Evolutionary conservation across 2,329 filamentous ascomycete species (phyloP), one percentile per base, ranked within the genome.

Genomic region (Cylindrodendrum hubeiense): DNA sequence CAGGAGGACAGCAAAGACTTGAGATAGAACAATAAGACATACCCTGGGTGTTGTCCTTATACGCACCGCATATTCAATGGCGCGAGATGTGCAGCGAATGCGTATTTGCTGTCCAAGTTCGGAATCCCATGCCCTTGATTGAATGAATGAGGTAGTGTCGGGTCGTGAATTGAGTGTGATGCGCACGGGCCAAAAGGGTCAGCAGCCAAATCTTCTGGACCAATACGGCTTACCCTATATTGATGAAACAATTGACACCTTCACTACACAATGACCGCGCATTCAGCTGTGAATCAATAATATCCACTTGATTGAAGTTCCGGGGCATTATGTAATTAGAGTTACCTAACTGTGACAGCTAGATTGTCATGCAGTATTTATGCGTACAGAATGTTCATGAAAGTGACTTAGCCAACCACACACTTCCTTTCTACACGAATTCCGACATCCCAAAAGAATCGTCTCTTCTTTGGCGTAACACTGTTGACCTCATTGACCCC

Each of bases 401-500:
- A 44, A 21, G 19, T 22, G 5, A 13, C 12, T n/a, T n/a, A n/a
- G n/a, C n/a, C n/a, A n/a, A n/a, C n/a, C n/a, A n/a, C n/a, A n/a
- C n/a, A n/a, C 28, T 12, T 12, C 7, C 28, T 12, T 3, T 30
- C 28, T 8, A 30, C 12, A n/a, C 28, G 6, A 30, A 30, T 15
- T 15, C 9, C 6, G 12, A 24, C 22, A 46, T 26, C 21, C 63
- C 19, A 70, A 3, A 72, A 67, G 37, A 75, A 59, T 3, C 67
- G 65, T 39, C 67, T 72, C 56, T 72, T 76, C 63, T 69, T 63
- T 13, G 54, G 47, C 8, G 24, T 44, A 51, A 62, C 37, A 8
- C 28, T 26, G 17, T 66, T 56, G 0, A 63, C 65, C 4, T 69
- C 65, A 4, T 49, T 53, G 5, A n/a, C 60, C 53, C 59, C 67